phyloP scores from a whole-genome alignment of 768 basidiomycete genomes.

The Thelephora ganbajun region DNA sequence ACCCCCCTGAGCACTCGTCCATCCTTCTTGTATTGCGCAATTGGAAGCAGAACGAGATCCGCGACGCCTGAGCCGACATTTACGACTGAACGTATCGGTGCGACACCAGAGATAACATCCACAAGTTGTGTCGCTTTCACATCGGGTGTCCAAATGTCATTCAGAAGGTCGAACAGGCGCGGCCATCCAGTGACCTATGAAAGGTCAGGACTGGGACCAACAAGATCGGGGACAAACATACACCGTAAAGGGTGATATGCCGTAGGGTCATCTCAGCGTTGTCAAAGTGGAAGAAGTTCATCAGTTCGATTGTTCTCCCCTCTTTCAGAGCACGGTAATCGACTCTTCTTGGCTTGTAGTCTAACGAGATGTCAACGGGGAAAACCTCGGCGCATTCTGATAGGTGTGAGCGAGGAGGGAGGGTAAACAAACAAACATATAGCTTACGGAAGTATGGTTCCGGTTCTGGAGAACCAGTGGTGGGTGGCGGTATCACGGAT shows the following conservation, averaged over 20 bases:
- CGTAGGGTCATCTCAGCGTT: slow-evolving; percentile 96
- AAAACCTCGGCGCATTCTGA: slow-evolving; percentile 90
- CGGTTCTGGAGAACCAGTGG: slow-evolving; percentile 21
- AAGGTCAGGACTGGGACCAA: background rate
- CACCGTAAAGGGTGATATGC: slow-evolving; percentile 84
- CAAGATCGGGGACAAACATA: slow-evolving; percentile 25
- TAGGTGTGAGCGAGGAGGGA: background rate
- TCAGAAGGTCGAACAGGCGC: slow-evolving; percentile 78
- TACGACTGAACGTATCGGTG: slow-evolving; percentile 92
- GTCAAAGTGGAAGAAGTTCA: slow-evolving; percentile 99
- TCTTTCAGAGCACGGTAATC: slow-evolving; percentile 85
- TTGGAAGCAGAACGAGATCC: slow-evolving; percentile 88
- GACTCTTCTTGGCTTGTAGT: slow-evolving; percentile 96
- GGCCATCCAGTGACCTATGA: slow-evolving; percentile 85
- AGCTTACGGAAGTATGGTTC: slow-evolving; percentile 66
- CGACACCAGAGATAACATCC: slow-evolving; percentile 92
- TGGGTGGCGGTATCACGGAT: slow-evolving; percentile 22
- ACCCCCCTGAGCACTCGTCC: slow-evolving; percentile 84
- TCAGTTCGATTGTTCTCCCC: slow-evolving; percentile 88
- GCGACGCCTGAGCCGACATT: slow-evolving; percentile 97
- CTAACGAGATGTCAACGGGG: slow-evolving; percentile 88
- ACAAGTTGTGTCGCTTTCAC: slow-evolving; percentile 97
- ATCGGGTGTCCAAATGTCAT: slow-evolving; percentile 98
- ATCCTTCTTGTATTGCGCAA: slow-evolving; percentile 96
- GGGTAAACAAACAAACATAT: background rate